A percentile compares a stretch with the other conserved stretches of the same genome.
Conservation (phyloP, 345 rosid species). For the Bruguiera sexangula region DNA sequence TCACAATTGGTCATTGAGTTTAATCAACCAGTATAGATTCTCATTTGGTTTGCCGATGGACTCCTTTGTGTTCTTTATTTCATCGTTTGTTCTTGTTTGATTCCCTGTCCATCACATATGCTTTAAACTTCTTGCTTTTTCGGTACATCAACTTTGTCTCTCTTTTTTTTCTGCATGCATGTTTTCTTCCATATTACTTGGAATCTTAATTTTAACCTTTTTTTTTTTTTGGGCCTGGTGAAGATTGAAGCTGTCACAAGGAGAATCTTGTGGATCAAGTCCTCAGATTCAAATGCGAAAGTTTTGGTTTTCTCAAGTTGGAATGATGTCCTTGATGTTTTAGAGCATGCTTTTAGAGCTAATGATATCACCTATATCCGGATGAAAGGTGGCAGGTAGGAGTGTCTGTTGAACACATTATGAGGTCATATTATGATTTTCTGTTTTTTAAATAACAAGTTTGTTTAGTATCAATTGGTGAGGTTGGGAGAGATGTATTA, state of each 20-base stretch:
- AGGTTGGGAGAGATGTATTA: too few relatives aligned
- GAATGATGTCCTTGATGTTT: conserved; percentile 97
- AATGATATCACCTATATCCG: conserved; percentile 64
- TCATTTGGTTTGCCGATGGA: too few relatives aligned
- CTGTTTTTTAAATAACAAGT: too few relatives aligned
- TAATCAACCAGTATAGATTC: too few relatives aligned
- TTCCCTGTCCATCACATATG: too few relatives aligned
- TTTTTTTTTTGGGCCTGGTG: background rate
- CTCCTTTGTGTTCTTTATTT: too few relatives aligned
- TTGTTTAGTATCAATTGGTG: too few relatives aligned
- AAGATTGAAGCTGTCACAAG: conserved; percentile 90
- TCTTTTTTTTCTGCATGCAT: background rate
- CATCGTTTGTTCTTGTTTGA: too few relatives aligned
- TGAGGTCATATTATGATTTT: too few relatives aligned
- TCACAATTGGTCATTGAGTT: too few relatives aligned
- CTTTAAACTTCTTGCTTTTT: too few relatives aligned
- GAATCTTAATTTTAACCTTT: background rate
- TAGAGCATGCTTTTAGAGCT: conserved; percentile 75
- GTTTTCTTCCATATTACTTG: background rate
- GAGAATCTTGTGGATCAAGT: conserved; percentile 85
- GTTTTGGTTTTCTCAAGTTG: conserved; percentile 96
- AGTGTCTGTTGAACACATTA: conserved; percentile 7
- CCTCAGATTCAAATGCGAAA: conserved; percentile 65
- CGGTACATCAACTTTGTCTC: background rate
- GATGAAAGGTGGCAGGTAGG: conserved; percentile 96